Conservation (phyloP, 2,329 filamentous ascomycete species). For the Karstenula rhodostoma region DNA sequence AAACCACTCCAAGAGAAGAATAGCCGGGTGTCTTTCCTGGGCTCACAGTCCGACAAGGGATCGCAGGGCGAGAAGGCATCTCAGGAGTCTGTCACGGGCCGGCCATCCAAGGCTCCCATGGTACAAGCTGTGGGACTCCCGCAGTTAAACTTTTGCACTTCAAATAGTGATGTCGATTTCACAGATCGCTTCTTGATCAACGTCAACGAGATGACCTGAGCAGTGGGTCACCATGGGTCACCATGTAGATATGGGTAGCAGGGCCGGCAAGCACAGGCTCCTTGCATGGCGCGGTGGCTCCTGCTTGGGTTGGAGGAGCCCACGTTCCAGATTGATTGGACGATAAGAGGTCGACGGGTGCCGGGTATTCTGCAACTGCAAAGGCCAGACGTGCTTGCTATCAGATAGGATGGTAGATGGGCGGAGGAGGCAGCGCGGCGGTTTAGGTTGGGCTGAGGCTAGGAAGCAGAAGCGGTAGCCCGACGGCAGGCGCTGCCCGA, state of each 20-base stretch:
- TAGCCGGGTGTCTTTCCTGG: conserved; percentile 24
- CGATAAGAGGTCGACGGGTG: conserved; percentile 25
- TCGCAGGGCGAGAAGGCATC: conserved; percentile 37
- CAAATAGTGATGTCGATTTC: conserved; percentile 34
- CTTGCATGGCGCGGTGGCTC: conserved; percentile 20
- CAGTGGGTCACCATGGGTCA: background rate
- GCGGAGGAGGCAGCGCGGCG: conserved; percentile 1
- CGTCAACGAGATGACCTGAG: conserved; percentile 25
- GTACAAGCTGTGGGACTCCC: conserved; percentile 28
- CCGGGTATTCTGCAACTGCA: conserved; percentile 17
- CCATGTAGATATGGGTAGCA: conserved; percentile 4
- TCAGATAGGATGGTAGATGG: conserved; percentile 9
- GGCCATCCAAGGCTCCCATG: conserved; percentile 15
- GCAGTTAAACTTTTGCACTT: conserved; percentile 32
- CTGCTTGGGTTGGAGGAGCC: conserved; percentile 37
- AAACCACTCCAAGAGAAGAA: conserved; percentile 42
- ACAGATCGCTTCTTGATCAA: conserved; percentile 39
- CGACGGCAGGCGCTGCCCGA: conserved; percentile 9
- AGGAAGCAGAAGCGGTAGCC: background rate
- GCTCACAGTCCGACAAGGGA: conserved; percentile 30
- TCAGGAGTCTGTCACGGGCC: conserved; percentile 23
- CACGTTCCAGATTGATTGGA: conserved; percentile 51
- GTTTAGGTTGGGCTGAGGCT: conserved; percentile 2
- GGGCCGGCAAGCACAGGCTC: conserved; percentile 3
- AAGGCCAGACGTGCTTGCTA: conserved; percentile 13